Evolutionary conservation across 768 basidiomycete genomes (phyloP), one percentile per base, ranked within the genome.

Genomic region (Tylopilus intermedius): DNA sequence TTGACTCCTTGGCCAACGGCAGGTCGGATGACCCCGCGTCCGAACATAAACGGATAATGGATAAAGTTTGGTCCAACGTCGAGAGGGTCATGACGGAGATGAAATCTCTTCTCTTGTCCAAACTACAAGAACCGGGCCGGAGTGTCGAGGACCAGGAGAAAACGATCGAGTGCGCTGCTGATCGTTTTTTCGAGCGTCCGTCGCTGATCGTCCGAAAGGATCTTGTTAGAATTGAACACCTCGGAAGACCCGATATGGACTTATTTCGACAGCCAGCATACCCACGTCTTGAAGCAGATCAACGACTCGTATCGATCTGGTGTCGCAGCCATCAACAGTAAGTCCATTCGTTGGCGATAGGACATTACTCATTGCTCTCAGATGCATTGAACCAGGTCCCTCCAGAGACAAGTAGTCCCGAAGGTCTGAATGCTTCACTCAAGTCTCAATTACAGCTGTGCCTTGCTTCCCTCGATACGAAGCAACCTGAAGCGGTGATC

Each of bases 81-180:
- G 95, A 98, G 72, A 91, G 87, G 67, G 91, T 93, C 40, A 94
- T 98, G 84, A 77, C 76, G 27, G 92, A 95, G 69, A 91, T 99
- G 90, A 79, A 84, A 58, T 82, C 76, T 45, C 80, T 84, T 26
- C 76, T 98, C 15, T 69, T 86, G 50, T 77, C 78, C n/a, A 84
- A 92, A 61, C 69, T 99, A 42, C 84, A 89, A 67, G 92, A 97
- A 60, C 79, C 86, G 4, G 77, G 73, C 47, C 79, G 90, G 46
- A 84, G 80, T 43, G 78, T 93, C 4, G 96, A 99, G 58, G 95
- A 98, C 58, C 93, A 96, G 54, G 94, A 97, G 72, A 93, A 90
- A 74, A 96, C 90, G 2, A 88, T 99, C 50, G 94, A 98, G 96
- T 93, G 62, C 60, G 85, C 71, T 1, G 6, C 26, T 46, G 15